Conservation (phyloP, 176 grass and related monocot genomes). For the Hsuehochloa calcarea region DNA sequence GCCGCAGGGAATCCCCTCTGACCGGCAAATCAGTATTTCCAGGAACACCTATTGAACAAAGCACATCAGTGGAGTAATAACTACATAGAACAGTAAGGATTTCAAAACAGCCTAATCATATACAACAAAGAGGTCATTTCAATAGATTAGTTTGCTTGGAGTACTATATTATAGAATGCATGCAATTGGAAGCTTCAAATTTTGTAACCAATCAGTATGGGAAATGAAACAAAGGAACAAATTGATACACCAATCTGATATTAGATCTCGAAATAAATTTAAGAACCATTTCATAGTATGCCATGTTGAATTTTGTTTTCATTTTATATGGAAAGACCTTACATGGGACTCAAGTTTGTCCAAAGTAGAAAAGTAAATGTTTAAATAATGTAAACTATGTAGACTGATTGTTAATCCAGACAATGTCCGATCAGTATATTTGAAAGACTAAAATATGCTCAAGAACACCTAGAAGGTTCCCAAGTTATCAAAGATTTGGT, state of each 20-base stretch:
- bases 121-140: not conserved
- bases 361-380: not conserved
- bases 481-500: slow-evolving; percentile 16
- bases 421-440: not conserved
- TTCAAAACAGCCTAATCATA: slow-evolving; percentile 15
- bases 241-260: not conserved
- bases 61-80: slow-evolving; percentile 4
- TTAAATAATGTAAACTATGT: slow-evolving; percentile 3
- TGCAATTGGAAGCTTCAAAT: slow-evolving; percentile 14
- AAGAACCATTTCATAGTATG: not conserved
- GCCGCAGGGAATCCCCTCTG: slow-evolving; percentile 38
- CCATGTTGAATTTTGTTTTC: not conserved
- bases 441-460: not conserved
- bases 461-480: slow-evolving; percentile 13
- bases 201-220: not conserved
- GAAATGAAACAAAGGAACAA: slow-evolving; percentile 7
- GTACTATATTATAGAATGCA: not conserved
- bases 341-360: not conserved
- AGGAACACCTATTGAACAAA: slow-evolving; percentile 38
- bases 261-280: not conserved
- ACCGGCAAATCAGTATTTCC: slow-evolving; percentile 47
- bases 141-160: not conserved
- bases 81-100: slow-evolving; percentile 1
- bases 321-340: not conserved
- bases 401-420: not conserved